These are phyloP conservation scores for Stereum hirsutum DNA, from an alignment of 1,284 basidiomycete genomes.

Conservation along the genomic window DNA sequence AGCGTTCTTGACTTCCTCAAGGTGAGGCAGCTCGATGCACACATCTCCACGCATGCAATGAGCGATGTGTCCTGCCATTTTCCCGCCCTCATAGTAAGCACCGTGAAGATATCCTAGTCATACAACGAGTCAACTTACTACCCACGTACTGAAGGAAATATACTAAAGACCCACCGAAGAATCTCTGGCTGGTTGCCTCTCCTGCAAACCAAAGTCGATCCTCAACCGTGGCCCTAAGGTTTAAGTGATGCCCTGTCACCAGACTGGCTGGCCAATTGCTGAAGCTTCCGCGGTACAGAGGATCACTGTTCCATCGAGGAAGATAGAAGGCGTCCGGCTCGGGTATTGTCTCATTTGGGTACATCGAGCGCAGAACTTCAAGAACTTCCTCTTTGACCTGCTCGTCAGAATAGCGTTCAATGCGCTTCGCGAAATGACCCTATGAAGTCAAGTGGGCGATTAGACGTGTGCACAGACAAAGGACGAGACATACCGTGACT, in stretches of 20 bases:
- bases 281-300: conserved; percentile 47
- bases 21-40: not conserved
- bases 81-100: conserved; percentile 25
- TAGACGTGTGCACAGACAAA: not conserved
- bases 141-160: too few relatives aligned
- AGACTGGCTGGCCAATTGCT: conserved; percentile 56
- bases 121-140: not conserved
- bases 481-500: conserved; percentile 39
- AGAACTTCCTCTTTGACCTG: conserved; percentile 45
- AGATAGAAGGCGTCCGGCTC: conserved; percentile 38
- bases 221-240: conserved; percentile 38
- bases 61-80: conserved; percentile 6
- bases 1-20: not conserved
- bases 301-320: conserved; percentile 39
- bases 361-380: conserved; percentile 47
- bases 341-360: conserved; percentile 25
- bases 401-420: conserved; percentile 40
- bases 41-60: conserved; percentile 2
- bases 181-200: conserved; percentile 1
- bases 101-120: conserved; percentile 25
- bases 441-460: conserved; percentile 23
- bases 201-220: not conserved
- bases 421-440: conserved; percentile 49
- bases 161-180: conserved; percentile 24
- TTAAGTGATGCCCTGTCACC: conserved; percentile 40